Percentiles rank a stretch among this genome's conserved stretches.
These are phyloP conservation scores for Nymphaea thermarum DNA, from an alignment of 164 flowering plant species.

Conservation along the genomic window DNA sequence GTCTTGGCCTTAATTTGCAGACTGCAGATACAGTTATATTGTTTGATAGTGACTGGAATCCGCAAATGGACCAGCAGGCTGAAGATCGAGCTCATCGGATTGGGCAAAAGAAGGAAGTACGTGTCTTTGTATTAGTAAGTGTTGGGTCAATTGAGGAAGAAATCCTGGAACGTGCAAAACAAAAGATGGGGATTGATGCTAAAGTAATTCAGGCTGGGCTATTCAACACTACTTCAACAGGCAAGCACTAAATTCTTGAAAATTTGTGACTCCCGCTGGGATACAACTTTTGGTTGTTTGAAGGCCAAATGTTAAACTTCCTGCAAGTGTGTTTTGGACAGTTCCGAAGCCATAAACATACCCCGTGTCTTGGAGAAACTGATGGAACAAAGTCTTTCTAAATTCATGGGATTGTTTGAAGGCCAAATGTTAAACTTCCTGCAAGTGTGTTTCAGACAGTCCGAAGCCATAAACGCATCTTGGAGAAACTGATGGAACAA, in stretches of 20 bases:
- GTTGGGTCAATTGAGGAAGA: conserved; percentile 98
- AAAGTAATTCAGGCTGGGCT: conserved; percentile 98
- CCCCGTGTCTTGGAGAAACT: too few species aligned
- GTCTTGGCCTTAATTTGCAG: conserved; percentile 91
- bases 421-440: too few species aligned
- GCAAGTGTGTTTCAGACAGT: too few species aligned
- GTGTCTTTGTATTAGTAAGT: conserved; percentile 90
- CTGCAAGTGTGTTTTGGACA: too few species aligned
- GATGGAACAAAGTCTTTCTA: too few species aligned
- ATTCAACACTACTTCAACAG: conserved; percentile 95
- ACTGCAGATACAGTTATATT: conserved; percentile 95
- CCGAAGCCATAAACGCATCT: too few species aligned
- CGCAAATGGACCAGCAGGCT: conserved; percentile 99
- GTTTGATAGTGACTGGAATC: conserved; percentile 99
- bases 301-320: not conserved
- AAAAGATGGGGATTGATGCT: conserved; percentile 98
- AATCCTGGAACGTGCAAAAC: conserved; percentile 92
- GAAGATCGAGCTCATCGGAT: conserved; percentile 98
- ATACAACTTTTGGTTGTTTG: not conserved
- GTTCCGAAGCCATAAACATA: too few species aligned
- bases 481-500: too few species aligned
- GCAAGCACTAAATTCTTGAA: too few species aligned
- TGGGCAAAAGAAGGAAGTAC: conserved; percentile 95
- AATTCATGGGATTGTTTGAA: too few species aligned
- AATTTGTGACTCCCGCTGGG: conserved; percentile 12